These are phyloP conservation scores for Trifolium pratense DNA, from an alignment of 306 rosid genomes.

Conservation along the genomic window DNA sequence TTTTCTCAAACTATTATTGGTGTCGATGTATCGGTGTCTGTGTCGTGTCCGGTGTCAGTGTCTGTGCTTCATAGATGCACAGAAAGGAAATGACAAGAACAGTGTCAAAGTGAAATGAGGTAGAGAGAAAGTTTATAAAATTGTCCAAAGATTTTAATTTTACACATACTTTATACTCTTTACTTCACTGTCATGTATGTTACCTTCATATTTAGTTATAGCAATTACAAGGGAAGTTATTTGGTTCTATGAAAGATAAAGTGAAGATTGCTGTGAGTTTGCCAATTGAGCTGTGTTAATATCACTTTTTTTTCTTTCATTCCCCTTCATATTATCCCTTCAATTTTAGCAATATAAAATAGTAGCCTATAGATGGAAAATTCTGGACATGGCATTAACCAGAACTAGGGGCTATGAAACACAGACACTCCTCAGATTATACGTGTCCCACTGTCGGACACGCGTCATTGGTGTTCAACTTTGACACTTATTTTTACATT, in stretches of 20 bases:
- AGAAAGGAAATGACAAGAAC: background rate
- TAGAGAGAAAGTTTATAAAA: constrained; percentile 26
- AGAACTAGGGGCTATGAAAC: background rate
- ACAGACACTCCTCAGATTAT: too few relatives aligned
- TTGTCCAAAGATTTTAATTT: constrained; percentile 27
- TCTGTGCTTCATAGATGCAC: too few relatives aligned
- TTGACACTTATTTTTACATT: too few relatives aligned
- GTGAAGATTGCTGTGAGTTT: constrained; percentile 19
- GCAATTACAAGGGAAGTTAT: background rate
- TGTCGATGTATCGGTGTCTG: too few relatives aligned
- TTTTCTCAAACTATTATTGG: too few relatives aligned
- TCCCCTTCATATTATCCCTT: background rate
- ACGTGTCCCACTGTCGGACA: too few relatives aligned
- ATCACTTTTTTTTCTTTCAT: background rate
- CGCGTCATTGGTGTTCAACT: too few relatives aligned
- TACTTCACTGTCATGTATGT: constrained; percentile 12
- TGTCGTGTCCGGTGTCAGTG: too few relatives aligned
- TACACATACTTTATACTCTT: constrained; percentile 1
- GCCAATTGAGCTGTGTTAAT: background rate
- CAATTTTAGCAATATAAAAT: background rate
- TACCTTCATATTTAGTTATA: background rate
- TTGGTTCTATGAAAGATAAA: constrained; percentile 25
- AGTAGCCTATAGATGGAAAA: background rate
- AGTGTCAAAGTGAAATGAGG: constrained; percentile 10
- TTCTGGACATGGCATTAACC: background rate